Evolutionary conservation across 2,329 filamentous ascomycete species (phyloP), one percentile per base, ranked within the genome.

Genomic region (Tolypocladium tundrense): DNA sequence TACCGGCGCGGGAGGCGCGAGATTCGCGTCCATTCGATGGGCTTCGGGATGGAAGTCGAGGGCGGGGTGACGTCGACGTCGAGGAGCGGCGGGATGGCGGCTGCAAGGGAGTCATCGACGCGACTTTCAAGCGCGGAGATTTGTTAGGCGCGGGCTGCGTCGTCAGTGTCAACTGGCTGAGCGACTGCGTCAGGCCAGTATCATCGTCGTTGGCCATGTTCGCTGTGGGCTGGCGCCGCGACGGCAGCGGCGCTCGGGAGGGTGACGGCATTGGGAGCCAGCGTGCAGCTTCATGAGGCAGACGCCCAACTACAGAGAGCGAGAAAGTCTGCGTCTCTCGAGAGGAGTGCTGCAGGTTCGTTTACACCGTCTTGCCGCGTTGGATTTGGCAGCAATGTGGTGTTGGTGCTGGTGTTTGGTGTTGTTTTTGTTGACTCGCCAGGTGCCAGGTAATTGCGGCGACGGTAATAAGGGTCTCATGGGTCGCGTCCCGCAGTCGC

Each of bases 1-100:
- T 81, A 24, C 70, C 72, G 5, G 78, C 75, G 57, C 75, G 72
- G 11, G 79, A 77, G 11, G 77, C 75, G 57, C 76, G 72, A 6
- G 79, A 77, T 13, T 75, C 73, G 16, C 73, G 69, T 24, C 73
- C 70, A 59, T 65, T 68, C 60, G 67, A 79, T 56, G 65, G 79
- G 73, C 68, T 79, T 67, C 67, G 76, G 64, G 70, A 77, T 61
- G 63, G 73, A 61, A 64, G 68, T 62, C 66, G 63, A 27, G 65
- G 73, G 58, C 64, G 72, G 58, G 65, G 70, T 9, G 78, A 74
- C 6, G 74, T 73, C n/a, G 68, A 68, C 10, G 41, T 45, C 37
- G 74, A 74, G 10, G 69, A 63, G 59, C 68, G 71, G 57, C 68
- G 71, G 57, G 72, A 67, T 21, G 69, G 65, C 27, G 71, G 72